Conservation (phyloP, 768 basidiomycete genomes). For the Gymnopilus dilepis region DNA sequence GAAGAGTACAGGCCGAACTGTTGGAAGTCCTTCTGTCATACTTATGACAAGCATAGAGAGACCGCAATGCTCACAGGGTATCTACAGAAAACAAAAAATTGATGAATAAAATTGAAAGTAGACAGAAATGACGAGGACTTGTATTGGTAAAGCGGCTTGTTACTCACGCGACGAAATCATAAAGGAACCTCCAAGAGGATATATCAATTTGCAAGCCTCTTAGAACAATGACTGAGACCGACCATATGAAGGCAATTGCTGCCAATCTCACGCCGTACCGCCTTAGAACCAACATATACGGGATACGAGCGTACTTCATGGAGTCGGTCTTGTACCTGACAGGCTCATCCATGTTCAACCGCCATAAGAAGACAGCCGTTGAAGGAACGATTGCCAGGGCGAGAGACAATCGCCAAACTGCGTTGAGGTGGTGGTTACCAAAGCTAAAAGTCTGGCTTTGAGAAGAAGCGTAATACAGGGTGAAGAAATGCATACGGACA, state of each 20-base stretch:
- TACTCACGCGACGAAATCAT: constrained; percentile 77
- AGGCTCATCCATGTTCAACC: constrained; percentile 84
- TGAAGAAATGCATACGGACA: constrained; percentile 50
- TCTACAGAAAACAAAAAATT: no score
- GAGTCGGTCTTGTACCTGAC: constrained; percentile 73
- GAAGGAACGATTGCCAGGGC: constrained; percentile 87
- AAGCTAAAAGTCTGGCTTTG: constrained; percentile 51
- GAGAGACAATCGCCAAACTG: constrained; percentile 86
- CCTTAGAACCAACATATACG: constrained; percentile 75
- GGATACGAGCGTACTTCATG: constrained; percentile 77
- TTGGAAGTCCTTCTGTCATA: background rate
- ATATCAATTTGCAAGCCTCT: background rate
- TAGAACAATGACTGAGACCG: constrained; percentile 17
- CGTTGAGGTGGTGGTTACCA: constrained; percentile 77
- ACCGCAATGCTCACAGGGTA: constrained; percentile 59
- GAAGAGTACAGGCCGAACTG: constrained; percentile 86
- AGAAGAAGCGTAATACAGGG: background rate
- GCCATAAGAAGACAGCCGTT: constrained; percentile 81
- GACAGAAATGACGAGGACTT: background rate
- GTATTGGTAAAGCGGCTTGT: background rate
- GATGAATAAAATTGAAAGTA: background rate
- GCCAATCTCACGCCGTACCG: constrained; percentile 78
- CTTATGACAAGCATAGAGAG: background rate
- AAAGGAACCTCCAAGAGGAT: constrained; percentile 83
- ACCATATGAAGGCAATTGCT: constrained; percentile 83